Conservation (phyloP, 495 filamentous ascomycete species). For the Copromyces sp. region DNA sequence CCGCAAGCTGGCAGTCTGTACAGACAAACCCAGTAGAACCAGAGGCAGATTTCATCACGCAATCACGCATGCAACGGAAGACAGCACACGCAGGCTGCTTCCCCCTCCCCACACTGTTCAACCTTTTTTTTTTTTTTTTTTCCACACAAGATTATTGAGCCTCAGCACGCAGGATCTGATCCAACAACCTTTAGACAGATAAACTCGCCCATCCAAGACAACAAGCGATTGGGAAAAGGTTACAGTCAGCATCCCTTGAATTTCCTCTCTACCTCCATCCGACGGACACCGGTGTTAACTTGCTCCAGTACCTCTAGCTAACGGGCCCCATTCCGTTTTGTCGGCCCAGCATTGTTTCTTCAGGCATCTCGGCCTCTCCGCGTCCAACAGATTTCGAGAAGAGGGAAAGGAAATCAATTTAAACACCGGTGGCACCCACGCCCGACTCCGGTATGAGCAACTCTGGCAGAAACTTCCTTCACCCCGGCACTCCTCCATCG, state of each 20-base stretch:
- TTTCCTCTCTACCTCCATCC: not conserved
- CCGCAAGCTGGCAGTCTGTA: not conserved
- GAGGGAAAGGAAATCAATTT: not conserved
- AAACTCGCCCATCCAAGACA: not conserved
- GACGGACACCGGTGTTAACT: not conserved
- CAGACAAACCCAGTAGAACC: not conserved
- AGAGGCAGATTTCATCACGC: not conserved
- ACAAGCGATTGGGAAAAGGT: not conserved
- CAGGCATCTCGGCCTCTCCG: not conserved
- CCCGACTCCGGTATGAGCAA: not conserved
- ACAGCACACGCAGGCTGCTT: not conserved
- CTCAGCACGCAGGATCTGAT: not conserved
- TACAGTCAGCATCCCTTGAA: not conserved
- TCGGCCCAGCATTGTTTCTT: not conserved
- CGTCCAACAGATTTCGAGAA: not conserved
- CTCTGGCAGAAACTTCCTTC: not conserved
- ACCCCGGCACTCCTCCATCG: not conserved
- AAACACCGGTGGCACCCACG: not conserved
- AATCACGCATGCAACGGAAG: not conserved
- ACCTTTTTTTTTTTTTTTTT: not conserved
- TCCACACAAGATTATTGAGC: not conserved
- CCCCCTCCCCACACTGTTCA: not conserved
- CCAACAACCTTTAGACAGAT: not conserved
- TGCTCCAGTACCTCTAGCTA: not conserved
- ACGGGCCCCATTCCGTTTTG: not conserved